Evolutionary conservation across 768 basidiomycete species (phyloP).

Genomic region (Russula ochroleuca): DNA sequence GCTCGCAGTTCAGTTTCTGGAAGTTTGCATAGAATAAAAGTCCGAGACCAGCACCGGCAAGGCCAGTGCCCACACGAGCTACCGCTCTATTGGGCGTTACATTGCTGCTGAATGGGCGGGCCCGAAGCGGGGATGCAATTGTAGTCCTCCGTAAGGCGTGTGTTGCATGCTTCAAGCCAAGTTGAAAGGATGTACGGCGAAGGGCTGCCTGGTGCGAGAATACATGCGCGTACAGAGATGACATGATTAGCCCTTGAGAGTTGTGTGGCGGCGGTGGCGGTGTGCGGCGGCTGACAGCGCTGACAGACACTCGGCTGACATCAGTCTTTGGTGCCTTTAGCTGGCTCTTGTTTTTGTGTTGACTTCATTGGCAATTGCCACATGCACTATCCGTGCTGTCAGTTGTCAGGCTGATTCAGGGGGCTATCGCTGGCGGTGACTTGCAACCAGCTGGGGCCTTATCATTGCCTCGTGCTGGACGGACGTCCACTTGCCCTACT

Average conservation of each 20-base stretch:
- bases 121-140: background rate
- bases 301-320: no score
- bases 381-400: no score
- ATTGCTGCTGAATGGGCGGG: background rate
- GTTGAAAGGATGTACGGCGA: background rate
- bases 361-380: no score
- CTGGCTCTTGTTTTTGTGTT: no score
- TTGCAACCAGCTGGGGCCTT: no score
- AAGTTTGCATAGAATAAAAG: conserved; percentile 10
- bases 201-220: conserved; percentile 11
- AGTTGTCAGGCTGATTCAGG: no score
- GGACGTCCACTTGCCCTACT: no score
- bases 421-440: no score
- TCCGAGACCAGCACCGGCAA: conserved; percentile 17
- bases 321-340: background rate
- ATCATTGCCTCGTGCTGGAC: no score
- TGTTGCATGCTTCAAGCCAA: background rate
- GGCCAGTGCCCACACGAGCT: background rate
- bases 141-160: background rate
- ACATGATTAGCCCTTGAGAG: conserved; percentile 2
- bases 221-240: conserved; percentile 13
- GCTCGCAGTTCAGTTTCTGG: conserved; percentile 19
- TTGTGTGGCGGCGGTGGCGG: background rate
- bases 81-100: background rate
- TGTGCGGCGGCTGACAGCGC: no score